phyloP scores from a whole-genome alignment of 305 asterid species.

The Rubia occidens region DNA sequence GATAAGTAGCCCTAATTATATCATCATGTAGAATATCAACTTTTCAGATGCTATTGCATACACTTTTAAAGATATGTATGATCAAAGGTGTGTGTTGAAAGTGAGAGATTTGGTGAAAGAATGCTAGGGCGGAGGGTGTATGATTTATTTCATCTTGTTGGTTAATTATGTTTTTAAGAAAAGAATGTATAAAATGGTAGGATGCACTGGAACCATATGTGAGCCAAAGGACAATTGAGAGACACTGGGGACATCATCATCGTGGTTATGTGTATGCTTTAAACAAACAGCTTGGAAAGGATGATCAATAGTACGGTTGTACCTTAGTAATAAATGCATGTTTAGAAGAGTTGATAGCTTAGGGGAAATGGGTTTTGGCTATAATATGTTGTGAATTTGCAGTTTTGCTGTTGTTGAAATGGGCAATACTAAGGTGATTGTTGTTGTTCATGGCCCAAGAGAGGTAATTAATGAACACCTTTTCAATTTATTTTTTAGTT shows the following conservation, averaged over 20 bases:
- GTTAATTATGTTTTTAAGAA: not conserved
- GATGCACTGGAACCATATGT: slow-evolving; percentile 88
- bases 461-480: slow-evolving; percentile 36
- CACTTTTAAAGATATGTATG: no score
- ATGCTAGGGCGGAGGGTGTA: not conserved
- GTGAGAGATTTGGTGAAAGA: not conserved
- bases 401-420: slow-evolving; percentile 86
- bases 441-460: slow-evolving; percentile 93
- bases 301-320: slow-evolving; percentile 56
- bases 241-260: slow-evolving; percentile 91
- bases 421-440: slow-evolving; percentile 98
- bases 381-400: slow-evolving; percentile 24
- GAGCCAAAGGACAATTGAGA: slow-evolving; percentile 67
- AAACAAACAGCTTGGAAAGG: slow-evolving; percentile 69
- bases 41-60: no score
- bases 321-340: slow-evolving; percentile 19
- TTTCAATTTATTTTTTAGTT: no score
- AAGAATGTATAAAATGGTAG: slow-evolving; percentile 23
- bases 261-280: slow-evolving; percentile 69
- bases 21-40: no score
- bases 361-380: slow-evolving; percentile 10
- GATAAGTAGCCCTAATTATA: no score
- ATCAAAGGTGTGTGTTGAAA: no score
- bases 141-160: not conserved
- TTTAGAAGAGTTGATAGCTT: not conserved